phyloP scores from a whole-genome alignment of 1,139 yeast genomes.

The Geotrichum fermentans region DNA sequence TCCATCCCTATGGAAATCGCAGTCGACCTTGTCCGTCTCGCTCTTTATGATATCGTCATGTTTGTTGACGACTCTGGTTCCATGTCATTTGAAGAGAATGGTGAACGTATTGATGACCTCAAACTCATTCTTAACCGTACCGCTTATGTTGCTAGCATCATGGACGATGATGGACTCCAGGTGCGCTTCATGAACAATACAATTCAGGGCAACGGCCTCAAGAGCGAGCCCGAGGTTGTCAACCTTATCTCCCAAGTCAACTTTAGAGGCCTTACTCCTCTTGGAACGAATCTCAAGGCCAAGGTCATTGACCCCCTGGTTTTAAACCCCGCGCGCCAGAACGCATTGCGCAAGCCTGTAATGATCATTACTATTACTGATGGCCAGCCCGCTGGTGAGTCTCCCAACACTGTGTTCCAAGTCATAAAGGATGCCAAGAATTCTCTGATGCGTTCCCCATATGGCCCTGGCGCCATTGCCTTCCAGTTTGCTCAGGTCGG shows the following conservation, averaged over 20 bases:
- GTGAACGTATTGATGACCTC: constrained; percentile 38
- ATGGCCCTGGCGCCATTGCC: constrained; percentile 35
- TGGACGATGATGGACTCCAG: constrained; percentile 37
- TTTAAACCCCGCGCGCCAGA: constrained; percentile 30
- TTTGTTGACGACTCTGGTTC: constrained; percentile 38
- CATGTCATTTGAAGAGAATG: constrained; percentile 38
- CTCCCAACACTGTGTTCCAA: constrained; percentile 28
- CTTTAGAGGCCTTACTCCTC: constrained; percentile 37
- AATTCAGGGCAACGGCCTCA: constrained; percentile 31
- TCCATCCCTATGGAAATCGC: constrained; percentile 35
- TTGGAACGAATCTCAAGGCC: constrained; percentile 31
- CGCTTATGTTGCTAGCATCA: constrained; percentile 35
- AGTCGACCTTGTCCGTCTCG: constrained; percentile 33
- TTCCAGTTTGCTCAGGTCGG: constrained; percentile 39
- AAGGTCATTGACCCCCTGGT: constrained; percentile 36
- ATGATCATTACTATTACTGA: constrained; percentile 35
- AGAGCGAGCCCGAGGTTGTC: constrained; percentile 31
- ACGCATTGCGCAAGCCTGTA: constrained; percentile 33
- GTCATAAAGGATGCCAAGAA: constrained; percentile 33
- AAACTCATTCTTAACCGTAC: constrained; percentile 34
- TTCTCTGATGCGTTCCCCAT: constrained; percentile 27
- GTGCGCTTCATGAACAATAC: constrained; percentile 35
- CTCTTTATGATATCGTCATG: constrained; percentile 36
- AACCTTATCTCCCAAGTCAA: constrained; percentile 29
- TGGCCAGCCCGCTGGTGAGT: constrained; percentile 38